Percentiles rank a stretch among this genome's conserved stretches.
These are phyloP conservation scores for Russula olivacea DNA, from an alignment of 768 basidiomycete genomes.

Conservation along the genomic window DNA sequence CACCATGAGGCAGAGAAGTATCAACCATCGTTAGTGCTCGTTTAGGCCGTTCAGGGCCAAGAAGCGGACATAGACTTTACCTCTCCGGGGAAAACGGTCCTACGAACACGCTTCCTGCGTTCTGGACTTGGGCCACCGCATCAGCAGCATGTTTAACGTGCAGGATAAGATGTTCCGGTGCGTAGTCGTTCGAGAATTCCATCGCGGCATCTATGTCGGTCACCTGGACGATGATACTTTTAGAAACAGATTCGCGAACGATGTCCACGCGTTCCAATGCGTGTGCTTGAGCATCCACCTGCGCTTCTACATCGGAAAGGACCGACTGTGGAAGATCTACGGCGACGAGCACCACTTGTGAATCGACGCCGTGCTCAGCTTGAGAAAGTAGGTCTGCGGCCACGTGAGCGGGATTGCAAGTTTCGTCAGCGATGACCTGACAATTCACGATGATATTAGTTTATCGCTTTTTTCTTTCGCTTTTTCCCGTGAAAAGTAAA, in stretches of 20 bases:
- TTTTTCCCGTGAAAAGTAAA: not conserved
- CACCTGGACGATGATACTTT: slow-evolving; percentile 83
- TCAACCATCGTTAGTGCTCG: slow-evolving; percentile 5
- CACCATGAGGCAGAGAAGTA: not conserved
- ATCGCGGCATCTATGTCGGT: slow-evolving; percentile 68
- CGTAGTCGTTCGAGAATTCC: slow-evolving; percentile 92
- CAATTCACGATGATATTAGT: not conserved
- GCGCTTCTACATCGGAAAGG: slow-evolving; percentile 70
- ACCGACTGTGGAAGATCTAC: slow-evolving; percentile 58
- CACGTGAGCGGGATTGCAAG: slow-evolving; percentile 82
- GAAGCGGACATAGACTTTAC: slow-evolving; percentile 38
- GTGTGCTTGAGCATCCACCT: slow-evolving; percentile 82
- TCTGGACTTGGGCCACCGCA: slow-evolving; percentile 63
- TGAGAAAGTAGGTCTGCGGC: slow-evolving; percentile 97
- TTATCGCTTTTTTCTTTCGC: slow-evolving; percentile 13
- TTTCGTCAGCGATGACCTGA: slow-evolving; percentile 90
- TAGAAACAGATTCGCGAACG: slow-evolving; percentile 79
- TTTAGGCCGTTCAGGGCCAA: not conserved
- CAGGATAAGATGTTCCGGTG: slow-evolving; percentile 94
- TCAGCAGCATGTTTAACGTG: slow-evolving; percentile 71
- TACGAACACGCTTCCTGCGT: slow-evolving; percentile 96
- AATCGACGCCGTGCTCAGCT: slow-evolving; percentile 97
- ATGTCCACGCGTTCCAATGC: slow-evolving; percentile 87
- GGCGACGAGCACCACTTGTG: slow-evolving; percentile 91
- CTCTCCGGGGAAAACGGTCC: slow-evolving; percentile 95